Base-by-base conservation (phyloP, 1,284 basidiomycete genomes). In the Coniferiporia weirii region DNA sequence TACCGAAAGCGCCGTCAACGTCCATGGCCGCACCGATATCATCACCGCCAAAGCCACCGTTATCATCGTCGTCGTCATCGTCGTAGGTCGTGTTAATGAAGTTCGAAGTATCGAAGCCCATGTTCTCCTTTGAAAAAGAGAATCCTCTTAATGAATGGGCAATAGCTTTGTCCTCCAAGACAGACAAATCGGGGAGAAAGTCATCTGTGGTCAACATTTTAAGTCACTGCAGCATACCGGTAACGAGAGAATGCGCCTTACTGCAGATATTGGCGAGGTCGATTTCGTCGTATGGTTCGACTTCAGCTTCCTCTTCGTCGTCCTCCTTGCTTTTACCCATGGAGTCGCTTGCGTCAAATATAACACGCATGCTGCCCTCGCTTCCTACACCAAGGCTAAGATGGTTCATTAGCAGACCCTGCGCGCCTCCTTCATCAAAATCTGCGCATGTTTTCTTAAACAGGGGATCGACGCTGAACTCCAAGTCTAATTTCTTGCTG, bases 381-480 rank as follows among this genome's bases (percentile, higher is more conserved):
- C 84, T 83, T 4, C 91, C 91, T 3, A 87, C 75, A 15, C 87
- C 88, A 58, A 91, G 66, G 56, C 82, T 81, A 45, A 95, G 77
- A 68, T 96, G 94, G 69, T 97, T 97, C 93, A 96, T 95, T 44
- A 97, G 76, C 54, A 97, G 72, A 7, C 96, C 96, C 63, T 93
- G 90, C 0, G 96, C 96, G 56, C 96, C 96, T 47, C 96, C 97
- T 72, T 99, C 97, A 71, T 99, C 96, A 70, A 99, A 99, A 71
- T 99, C 97, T 19, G 93, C 97, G 64, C 89, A 95, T 0, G 97
- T 99, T 79, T 99, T 99, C 73, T 87, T 92, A 79, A 99, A 99
- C 34, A 99, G 77, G 1, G 96, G 97, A 70, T 99, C 96, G 44
- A 98, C 94, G 48, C 87, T 90, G 73, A 98, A 98, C 70, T 98